phyloP scores from a whole-genome alignment of 2,329 filamentous ascomycete genomes.

The Arthroderma sp. region DNA sequence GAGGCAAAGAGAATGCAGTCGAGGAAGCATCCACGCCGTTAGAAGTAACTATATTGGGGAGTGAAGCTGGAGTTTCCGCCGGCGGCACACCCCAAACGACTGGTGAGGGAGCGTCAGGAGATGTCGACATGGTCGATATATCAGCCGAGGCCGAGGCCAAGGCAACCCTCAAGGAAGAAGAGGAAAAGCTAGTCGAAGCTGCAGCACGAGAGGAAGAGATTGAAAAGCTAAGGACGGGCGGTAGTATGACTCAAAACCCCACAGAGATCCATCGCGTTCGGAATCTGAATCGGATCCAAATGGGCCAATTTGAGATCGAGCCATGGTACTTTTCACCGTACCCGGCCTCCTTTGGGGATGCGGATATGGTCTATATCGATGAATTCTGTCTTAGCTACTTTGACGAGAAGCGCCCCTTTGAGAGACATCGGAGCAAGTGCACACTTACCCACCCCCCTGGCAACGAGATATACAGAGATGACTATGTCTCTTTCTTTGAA shows the following conservation, averaged over 20 bases:
- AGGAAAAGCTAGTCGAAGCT: constrained; percentile 23
- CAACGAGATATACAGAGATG: constrained; percentile 93
- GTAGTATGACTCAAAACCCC: constrained; percentile 98
- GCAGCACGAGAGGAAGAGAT: constrained; percentile 75
- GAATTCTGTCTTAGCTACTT: constrained; percentile 95
- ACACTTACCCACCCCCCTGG: constrained; percentile 83
- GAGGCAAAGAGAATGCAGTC: constrained; percentile 44
- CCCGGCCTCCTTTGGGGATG: constrained; percentile 73
- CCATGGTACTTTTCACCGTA: constrained; percentile 99
- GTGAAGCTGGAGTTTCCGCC: constrained; percentile 22
- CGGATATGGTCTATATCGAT: constrained; percentile 88
- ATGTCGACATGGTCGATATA: constrained; percentile 33
- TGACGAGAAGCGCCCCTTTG: constrained; percentile 67
- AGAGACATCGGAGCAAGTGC: constrained; percentile 79
- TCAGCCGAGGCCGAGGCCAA: constrained; percentile 17
- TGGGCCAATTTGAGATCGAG: constrained; percentile 81
- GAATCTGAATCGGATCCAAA: constrained; percentile 87
- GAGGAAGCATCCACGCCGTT: constrained; percentile 29
- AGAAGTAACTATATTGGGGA: constrained; percentile 20
- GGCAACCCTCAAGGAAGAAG: constrained; percentile 21
- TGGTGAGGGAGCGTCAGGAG: constrained; percentile 19
- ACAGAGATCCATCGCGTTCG: constrained; percentile 91
- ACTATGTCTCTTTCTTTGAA: constrained; percentile 87
- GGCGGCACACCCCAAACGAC: constrained; percentile 27
- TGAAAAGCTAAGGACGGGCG: constrained; percentile 83